Evolutionary conservation across 2,329 filamentous ascomycete genomes (phyloP).

Genomic region (Diplodia mutila): DNA sequence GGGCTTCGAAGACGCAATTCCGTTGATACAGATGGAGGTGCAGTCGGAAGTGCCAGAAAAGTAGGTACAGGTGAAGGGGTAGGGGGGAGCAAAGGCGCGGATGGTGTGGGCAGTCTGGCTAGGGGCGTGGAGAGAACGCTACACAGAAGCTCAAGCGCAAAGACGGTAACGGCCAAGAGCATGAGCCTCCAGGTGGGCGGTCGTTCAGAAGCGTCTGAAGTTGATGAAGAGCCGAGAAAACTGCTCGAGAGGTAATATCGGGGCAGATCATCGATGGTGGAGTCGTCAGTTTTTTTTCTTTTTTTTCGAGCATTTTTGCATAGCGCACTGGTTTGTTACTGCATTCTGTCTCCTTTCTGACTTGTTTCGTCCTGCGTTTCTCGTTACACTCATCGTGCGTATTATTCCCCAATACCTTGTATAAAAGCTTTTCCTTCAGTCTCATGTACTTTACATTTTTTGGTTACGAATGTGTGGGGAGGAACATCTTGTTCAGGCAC

Average conservation of each 20-base stretch:
- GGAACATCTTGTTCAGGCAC: neutral
- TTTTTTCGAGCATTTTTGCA: neutral
- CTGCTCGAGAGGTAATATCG: neutral
- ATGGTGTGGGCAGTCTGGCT: neutral
- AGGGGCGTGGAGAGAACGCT: neutral
- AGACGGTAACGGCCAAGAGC: neutral
- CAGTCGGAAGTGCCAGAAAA: neutral
- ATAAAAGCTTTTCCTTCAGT: neutral
- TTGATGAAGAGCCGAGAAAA: neutral
- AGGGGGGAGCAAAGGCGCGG: neutral
- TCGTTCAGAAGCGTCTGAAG: neutral
- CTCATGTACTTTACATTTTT: neutral
- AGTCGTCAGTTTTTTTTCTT: neutral
- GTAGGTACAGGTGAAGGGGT: neutral
- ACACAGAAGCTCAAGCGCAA: conserved; percentile 9
- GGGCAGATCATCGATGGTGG: neutral
- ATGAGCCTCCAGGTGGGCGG: neutral
- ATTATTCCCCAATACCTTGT: neutral
- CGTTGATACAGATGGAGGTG: neutral
- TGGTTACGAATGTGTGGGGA: neutral
- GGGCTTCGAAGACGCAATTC: neutral
- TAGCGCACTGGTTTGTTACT: neutral
- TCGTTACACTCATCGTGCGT: neutral
- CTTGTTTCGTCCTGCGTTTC: neutral
- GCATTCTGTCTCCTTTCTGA: neutral